phyloP scores from a whole-genome alignment of 2,329 filamentous ascomycete species.

The Alternaria rosae region DNA sequence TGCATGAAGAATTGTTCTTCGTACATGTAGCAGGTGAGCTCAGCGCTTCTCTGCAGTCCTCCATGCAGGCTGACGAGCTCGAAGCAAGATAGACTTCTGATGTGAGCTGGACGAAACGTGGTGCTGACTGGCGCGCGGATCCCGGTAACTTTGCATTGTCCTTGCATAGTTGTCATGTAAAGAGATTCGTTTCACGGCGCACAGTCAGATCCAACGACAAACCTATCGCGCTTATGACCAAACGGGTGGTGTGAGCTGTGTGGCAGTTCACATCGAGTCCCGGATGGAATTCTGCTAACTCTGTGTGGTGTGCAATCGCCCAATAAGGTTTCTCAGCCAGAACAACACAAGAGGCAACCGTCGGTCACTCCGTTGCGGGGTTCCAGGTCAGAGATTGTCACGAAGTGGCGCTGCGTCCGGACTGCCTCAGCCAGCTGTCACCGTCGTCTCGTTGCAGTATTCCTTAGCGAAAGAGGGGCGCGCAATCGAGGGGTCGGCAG shows the following conservation, averaged over 20 bases:
- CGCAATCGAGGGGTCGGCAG: not conserved
- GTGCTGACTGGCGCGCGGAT: slow-evolving; percentile 9
- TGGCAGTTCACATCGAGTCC: slow-evolving; percentile 5
- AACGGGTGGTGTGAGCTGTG: slow-evolving; percentile 1
- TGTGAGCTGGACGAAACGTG: slow-evolving; percentile 17
- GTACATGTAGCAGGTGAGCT: not conserved
- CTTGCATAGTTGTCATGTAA: slow-evolving; percentile 12
- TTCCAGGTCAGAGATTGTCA: slow-evolving; percentile 15
- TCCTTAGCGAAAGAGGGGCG: slow-evolving; percentile 5
- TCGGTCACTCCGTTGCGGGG: slow-evolving; percentile 13
- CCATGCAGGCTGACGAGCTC: not conserved
- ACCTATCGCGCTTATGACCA: slow-evolving; percentile 2
- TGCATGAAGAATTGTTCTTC: not conserved
- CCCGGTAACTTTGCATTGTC: not conserved
- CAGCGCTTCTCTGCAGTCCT: not conserved
- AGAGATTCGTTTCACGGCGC: slow-evolving; percentile 5
- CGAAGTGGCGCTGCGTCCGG: slow-evolving; percentile 14
- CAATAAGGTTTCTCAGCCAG: slow-evolving; percentile 3
- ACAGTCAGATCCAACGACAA: not conserved
- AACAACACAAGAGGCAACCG: slow-evolving; percentile 9
- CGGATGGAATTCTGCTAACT: slow-evolving; percentile 4
- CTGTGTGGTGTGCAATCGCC: not conserved
- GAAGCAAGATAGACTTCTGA: slow-evolving; percentile 19
- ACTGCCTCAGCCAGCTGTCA: slow-evolving; percentile 14
- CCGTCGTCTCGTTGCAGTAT: slow-evolving; percentile 2